These are phyloP conservation scores for Limnanthes douglasii DNA, from an alignment of 345 rosid species.

Conservation along the genomic window DNA sequence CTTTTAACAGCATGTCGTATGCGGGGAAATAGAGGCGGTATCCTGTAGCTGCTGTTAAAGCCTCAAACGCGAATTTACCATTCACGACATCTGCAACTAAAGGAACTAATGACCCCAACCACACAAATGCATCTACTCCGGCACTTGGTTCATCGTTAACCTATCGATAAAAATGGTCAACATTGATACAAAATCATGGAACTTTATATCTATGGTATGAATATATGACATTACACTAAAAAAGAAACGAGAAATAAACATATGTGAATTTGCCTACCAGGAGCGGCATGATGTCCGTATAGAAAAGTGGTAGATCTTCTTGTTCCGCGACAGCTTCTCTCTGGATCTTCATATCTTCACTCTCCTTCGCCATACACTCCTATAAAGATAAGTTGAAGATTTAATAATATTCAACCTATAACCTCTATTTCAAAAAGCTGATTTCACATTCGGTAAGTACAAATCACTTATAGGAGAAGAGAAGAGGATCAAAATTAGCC, in stretches of 20 bases:
- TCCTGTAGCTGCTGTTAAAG: slow-evolving; percentile 61
- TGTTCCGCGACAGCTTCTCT: slow-evolving; percentile 23
- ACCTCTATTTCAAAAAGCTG: neutral
- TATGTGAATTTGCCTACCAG: slow-evolving; percentile 33
- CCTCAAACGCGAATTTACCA: slow-evolving; percentile 75
- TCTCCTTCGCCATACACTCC: slow-evolving; percentile 54
- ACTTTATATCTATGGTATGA: neutral
- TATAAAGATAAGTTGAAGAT: slow-evolving; percentile 16
- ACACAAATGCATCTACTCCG: slow-evolving; percentile 75
- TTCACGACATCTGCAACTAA: slow-evolving; percentile 48
- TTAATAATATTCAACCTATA: too few relatives aligned
- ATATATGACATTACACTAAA: neutral
- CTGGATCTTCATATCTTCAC: slow-evolving; percentile 35
- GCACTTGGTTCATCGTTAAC: slow-evolving; percentile 58
- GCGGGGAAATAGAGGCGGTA: slow-evolving; percentile 68
- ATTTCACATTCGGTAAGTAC: neutral
- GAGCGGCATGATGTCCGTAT: slow-evolving; percentile 82
- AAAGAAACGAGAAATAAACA: neutral
- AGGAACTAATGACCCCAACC: slow-evolving; percentile 62
- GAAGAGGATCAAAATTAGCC: neutral
- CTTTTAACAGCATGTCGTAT: slow-evolving; percentile 56
- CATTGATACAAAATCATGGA: neutral
- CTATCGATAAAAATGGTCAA: slow-evolving; percentile 18
- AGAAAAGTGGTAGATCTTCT: slow-evolving; percentile 72
- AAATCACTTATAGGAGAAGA: neutral